Conservation (phyloP, 2,329 filamentous ascomycete species). For the Venturia effusa region DNA sequence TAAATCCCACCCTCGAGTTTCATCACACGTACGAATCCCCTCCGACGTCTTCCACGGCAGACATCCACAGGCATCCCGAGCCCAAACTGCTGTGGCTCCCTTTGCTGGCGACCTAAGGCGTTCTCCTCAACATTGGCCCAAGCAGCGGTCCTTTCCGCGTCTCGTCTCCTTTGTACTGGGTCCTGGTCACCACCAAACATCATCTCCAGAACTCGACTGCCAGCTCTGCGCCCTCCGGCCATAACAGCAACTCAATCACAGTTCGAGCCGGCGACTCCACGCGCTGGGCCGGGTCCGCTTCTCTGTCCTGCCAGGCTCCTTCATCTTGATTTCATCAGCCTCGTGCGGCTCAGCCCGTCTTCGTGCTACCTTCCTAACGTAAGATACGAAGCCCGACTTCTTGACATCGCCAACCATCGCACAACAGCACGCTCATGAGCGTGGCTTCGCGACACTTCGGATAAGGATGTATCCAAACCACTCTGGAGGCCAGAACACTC, state of each 20-base stretch:
- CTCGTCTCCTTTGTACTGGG: conserved; percentile 9
- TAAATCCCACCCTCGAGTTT: neutral
- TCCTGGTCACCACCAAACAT: conserved; percentile 1
- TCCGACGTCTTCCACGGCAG: neutral
- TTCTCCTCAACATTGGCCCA: neutral
- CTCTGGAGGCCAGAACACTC: conserved; percentile 24
- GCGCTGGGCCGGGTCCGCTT: neutral
- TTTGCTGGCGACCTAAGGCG: neutral
- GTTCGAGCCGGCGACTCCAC: neutral
- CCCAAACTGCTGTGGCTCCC: neutral
- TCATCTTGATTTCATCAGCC: conserved; percentile 3
- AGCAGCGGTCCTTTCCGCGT: neutral
- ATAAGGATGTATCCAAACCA: conserved; percentile 14
- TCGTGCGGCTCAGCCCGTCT: conserved; percentile 11
- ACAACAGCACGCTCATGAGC: conserved; percentile 8
- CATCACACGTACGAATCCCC: neutral
- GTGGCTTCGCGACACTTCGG: neutral
- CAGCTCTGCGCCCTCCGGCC: neutral
- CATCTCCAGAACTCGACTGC: neutral
- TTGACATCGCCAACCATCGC: neutral
- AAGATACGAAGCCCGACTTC: neutral
- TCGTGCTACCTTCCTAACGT: conserved; percentile 14
- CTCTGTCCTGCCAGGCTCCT: neutral
- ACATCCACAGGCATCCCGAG: neutral
- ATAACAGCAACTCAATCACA: neutral